A percentile compares a stretch with the other conserved stretches of the same genome.
phyloP scores from a whole-genome alignment of 2,329 filamentous ascomycete genomes.

The Penicillium sp. region DNA sequence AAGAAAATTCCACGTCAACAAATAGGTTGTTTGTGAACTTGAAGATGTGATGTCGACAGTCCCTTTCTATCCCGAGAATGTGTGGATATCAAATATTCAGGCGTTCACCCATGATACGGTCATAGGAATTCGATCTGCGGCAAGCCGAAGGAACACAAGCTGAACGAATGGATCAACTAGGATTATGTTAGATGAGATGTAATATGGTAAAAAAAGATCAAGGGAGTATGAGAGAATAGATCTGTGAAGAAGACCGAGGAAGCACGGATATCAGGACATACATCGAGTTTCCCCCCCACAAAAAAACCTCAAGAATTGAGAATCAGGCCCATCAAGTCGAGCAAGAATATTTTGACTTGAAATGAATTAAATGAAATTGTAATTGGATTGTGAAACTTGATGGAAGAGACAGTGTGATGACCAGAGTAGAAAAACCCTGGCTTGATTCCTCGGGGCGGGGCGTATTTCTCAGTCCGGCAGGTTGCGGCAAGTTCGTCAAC shows the following conservation, averaged over 20 bases:
- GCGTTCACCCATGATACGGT: conserved; percentile 27
- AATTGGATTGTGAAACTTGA: conserved; percentile 15
- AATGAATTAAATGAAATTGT: conserved; percentile 3
- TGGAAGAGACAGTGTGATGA: conserved; percentile 13
- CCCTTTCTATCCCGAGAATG: conserved; percentile 9
- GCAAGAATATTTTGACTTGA: background rate
- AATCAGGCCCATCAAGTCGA: background rate
- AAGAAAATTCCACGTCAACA: background rate
- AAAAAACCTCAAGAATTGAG: background rate
- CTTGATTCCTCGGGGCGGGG: conserved; percentile 26
- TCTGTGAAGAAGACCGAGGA: conserved; percentile 5
- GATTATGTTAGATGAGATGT: conserved; percentile 1
- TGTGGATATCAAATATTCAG: conserved; percentile 23
- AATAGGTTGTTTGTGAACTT: background rate
- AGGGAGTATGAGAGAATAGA: conserved; percentile 5
- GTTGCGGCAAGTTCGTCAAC: conserved; percentile 10
- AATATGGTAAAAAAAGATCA: background rate
- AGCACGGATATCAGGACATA: conserved; percentile 14
- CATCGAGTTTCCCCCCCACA: conserved; percentile 6
- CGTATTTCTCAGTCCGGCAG: conserved; percentile 39
- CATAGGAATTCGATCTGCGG: conserved; percentile 14
- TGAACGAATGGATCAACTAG: conserved; percentile 5
- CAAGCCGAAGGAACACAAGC: conserved; percentile 3
- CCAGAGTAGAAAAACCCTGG: conserved; percentile 13
- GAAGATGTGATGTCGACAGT: background rate